Conservation (phyloP, 768 basidiomycete genomes). For the Hygrophoropsis aurantiaca region DNA sequence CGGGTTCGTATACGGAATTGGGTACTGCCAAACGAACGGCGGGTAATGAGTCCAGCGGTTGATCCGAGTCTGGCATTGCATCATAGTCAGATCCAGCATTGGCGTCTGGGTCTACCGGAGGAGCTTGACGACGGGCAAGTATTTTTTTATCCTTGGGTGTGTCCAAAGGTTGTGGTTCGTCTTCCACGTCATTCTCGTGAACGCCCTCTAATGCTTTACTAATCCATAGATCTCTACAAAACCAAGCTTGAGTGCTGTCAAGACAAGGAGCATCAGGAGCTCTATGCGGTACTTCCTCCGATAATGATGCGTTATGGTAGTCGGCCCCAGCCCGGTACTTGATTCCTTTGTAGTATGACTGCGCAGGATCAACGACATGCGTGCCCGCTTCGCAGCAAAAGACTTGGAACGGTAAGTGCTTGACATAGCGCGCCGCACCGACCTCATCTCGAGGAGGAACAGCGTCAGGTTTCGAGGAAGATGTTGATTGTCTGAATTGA, state of each 20-base stretch:
- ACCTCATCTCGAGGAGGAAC: slow-evolving; percentile 88
- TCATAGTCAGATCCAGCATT: slow-evolving; percentile 89
- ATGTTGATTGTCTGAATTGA: slow-evolving; percentile 96
- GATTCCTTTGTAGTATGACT: slow-evolving; percentile 93
- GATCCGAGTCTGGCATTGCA: slow-evolving; percentile 72
- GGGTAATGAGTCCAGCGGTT: slow-evolving; percentile 26
- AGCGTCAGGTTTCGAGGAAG: slow-evolving; percentile 84
- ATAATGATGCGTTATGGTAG: slow-evolving; percentile 73
- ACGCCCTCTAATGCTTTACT: slow-evolving; percentile 77
- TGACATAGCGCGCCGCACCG: slow-evolving; percentile 80
- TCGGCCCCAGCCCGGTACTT: slow-evolving; percentile 79
- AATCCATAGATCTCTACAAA: slow-evolving; percentile 98
- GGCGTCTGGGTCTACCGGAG: slow-evolving; percentile 61
- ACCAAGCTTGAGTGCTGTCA: slow-evolving; percentile 97
- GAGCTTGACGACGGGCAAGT: slow-evolving; percentile 32
- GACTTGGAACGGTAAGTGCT: slow-evolving; percentile 95
- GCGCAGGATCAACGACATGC: slow-evolving; percentile 93
- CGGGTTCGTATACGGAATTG: slow-evolving; percentile 85
- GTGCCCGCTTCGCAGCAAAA: slow-evolving; percentile 99
- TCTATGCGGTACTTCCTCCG: slow-evolving; percentile 53
- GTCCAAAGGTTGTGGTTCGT: slow-evolving; percentile 6
- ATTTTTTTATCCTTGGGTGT: slow-evolving; percentile 20
- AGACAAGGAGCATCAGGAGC: slow-evolving; percentile 84
- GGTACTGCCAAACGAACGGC: slow-evolving; percentile 62
- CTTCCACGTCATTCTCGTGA: slow-evolving; percentile 45